These are phyloP conservation scores for Mallotus repandus DNA, from an alignment of 441 rosid genomes.

Conservation along the genomic window DNA sequence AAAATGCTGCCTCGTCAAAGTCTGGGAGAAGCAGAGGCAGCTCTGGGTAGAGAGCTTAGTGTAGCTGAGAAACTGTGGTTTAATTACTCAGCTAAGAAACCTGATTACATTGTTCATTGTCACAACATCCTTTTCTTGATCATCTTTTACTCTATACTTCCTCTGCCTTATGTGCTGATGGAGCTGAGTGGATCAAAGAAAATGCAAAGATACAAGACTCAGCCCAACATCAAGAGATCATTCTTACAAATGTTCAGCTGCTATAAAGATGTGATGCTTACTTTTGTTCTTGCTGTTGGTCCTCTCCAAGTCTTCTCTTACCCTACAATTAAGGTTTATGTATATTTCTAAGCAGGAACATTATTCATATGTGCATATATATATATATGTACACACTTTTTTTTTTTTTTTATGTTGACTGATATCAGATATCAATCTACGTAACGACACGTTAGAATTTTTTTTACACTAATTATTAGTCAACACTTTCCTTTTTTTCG, in stretches of 20 bases:
- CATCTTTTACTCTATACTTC: slow-evolving; percentile 34
- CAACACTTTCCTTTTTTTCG: no score
- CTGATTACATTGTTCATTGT: slow-evolving; percentile 35
- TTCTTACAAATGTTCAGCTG: slow-evolving; percentile 31
- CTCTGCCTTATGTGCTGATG: slow-evolving; percentile 32
- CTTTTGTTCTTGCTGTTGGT: slow-evolving; percentile 27
- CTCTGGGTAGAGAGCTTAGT: slow-evolving; percentile 33
- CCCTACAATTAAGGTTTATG: slow-evolving; percentile 21
- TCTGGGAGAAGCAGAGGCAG: slow-evolving; percentile 30
- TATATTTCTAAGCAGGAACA: no score
- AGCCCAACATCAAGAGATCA: slow-evolving; percentile 35
- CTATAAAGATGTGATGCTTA: slow-evolving; percentile 28
- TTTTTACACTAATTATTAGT: no score
- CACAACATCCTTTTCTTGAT: slow-evolving; percentile 36
- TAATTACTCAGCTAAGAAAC: slow-evolving; percentile 33
- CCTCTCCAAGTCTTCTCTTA: slow-evolving; percentile 36
- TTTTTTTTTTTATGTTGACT: no score
- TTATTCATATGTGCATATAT: no score
- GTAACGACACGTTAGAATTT: no score
- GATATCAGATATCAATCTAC: no score
- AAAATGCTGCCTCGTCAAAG: slow-evolving; percentile 33
- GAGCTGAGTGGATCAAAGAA: slow-evolving; percentile 21
- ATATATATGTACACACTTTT: no score
- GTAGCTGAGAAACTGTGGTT: slow-evolving; percentile 36
- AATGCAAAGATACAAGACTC: slow-evolving; percentile 32